Conservation (phyloP, 352 stramenopile genomes). For the Globisporangium spinosum region DNA sequence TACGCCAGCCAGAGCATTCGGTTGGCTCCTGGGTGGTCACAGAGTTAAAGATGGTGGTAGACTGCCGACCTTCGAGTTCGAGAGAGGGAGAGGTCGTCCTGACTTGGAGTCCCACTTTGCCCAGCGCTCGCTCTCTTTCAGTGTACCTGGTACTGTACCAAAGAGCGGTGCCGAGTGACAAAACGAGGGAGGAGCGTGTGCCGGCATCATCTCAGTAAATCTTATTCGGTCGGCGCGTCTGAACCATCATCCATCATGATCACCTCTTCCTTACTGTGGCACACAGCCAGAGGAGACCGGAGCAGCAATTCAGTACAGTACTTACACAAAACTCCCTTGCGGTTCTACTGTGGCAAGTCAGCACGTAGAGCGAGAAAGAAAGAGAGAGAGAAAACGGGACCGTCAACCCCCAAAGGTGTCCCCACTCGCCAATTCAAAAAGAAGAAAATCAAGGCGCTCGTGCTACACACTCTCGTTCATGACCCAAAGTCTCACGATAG, state of each 20-base stretch:
- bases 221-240: not conserved
- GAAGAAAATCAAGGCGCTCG: not conserved
- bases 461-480: not conserved
- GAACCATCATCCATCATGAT: slow-evolving; percentile 1
- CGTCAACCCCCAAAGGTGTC: not conserved
- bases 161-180: not conserved
- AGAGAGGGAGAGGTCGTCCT: not conserved
- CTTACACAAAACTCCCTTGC: not conserved
- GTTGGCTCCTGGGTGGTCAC: not conserved
- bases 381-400: not conserved
- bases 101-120: slow-evolving; percentile 1
- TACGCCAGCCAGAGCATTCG: not conserved
- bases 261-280: not conserved
- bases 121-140: slow-evolving; percentile 1
- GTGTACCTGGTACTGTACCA: not conserved
- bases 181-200: not conserved
- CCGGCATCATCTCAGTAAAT: not conserved
- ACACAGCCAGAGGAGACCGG: not conserved
- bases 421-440: not conserved
- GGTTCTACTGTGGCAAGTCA: slow-evolving; percentile 2
- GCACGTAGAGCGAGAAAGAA: not conserved
- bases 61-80: not conserved
- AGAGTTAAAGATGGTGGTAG: not conserved
- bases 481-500: not conserved
- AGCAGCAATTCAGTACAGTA: not conserved